phyloP scores from a whole-genome alignment of 2,329 filamentous ascomycete species.

The Diplodia intermedia region DNA sequence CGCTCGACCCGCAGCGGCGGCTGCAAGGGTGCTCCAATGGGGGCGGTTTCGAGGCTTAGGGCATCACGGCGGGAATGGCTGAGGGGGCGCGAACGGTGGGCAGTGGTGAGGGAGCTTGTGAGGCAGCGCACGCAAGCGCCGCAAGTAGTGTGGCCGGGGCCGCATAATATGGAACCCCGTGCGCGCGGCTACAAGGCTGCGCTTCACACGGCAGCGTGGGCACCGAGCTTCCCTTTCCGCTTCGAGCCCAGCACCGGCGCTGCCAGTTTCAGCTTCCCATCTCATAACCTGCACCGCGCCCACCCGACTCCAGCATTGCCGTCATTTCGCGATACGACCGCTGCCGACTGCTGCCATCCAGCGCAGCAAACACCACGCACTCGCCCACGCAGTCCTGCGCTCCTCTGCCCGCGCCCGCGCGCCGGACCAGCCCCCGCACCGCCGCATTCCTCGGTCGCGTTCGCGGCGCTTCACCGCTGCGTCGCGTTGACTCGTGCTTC shows the following conservation, averaged over 20 bases:
- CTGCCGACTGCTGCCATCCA: not conserved
- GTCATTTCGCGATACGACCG: conserved; percentile 27
- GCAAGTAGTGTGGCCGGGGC: conserved; percentile 6
- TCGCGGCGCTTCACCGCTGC: conserved; percentile 24
- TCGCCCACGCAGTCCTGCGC: not conserved
- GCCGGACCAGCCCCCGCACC: not conserved
- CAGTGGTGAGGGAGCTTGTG: conserved; percentile 4
- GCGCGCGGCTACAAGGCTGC: conserved; percentile 21
- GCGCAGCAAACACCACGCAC: not conserved
- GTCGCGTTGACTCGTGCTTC: conserved; percentile 28
- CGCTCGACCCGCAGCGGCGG: conserved; percentile 27
- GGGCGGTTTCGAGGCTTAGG: not conserved
- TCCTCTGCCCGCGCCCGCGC: not conserved
- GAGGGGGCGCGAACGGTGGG: conserved; percentile 26
- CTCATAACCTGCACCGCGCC: conserved; percentile 28
- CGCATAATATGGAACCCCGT: conserved; percentile 17
- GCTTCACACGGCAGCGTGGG: conserved; percentile 10
- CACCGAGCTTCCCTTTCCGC: conserved; percentile 28
- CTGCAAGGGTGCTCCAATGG: conserved; percentile 27
- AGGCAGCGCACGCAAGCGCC: conserved; percentile 15
- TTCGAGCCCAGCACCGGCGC: conserved; percentile 27
- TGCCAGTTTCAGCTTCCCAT: conserved; percentile 28
- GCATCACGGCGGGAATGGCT: conserved; percentile 9
- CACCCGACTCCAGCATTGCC: conserved; percentile 20
- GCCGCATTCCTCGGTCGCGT: conserved; percentile 28